Base-by-base conservation (phyloP, 371 early-diverging fungal genomes). In the Mortierella sp. region DNA sequence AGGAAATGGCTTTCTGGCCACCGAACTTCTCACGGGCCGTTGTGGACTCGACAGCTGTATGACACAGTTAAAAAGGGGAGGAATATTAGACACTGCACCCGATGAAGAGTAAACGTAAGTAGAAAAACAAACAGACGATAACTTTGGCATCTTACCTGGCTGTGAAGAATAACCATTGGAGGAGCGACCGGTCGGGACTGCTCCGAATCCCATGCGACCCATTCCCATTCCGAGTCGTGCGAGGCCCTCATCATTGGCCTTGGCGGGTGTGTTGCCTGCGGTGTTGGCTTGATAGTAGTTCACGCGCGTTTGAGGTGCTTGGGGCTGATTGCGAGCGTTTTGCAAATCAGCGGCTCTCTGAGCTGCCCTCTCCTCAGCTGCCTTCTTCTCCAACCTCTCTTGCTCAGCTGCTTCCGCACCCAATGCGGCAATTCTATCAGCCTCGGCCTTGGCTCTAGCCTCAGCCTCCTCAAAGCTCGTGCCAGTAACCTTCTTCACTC, bases 401-500 rank as follows among this genome's bases (percentile, higher is more conserved):
- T 86, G 86, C n/a, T 91, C 94, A 59, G 86, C 90, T 14, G 83
- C 85, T 58, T 88, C 87, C 32, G 93, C 93, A 4, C 89, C 86
- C 41, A 93, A 80, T 23, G 90, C 91, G 0, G 89, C 90, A 56
- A 90, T 92, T 23, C 84, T 78, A 21, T 92, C 93, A 24, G 89
- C 91, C 71, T 94, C 96, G 58, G 89, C 90, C 68, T 93, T 93
- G 4, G 97, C 98, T 30, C 87, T 86, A 14, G 95, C 92, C 64
- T 95, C 96, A 3, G 94, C 95, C 68, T 92, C 95, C 50, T 95
- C 98, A 84, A 97, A 97, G 79, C 93, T 93, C 66, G 90, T 84
- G 31, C 91, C 91, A 28, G 88, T 86, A 46, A 90, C 91, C 60
- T 92, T 93, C 73, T 92, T 93, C 30, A 91, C 90, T 11, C 95